These are phyloP conservation scores for Calonectria multiphialidica DNA, from an alignment of 2,329 filamentous ascomycete genomes.

Conservation along the genomic window DNA sequence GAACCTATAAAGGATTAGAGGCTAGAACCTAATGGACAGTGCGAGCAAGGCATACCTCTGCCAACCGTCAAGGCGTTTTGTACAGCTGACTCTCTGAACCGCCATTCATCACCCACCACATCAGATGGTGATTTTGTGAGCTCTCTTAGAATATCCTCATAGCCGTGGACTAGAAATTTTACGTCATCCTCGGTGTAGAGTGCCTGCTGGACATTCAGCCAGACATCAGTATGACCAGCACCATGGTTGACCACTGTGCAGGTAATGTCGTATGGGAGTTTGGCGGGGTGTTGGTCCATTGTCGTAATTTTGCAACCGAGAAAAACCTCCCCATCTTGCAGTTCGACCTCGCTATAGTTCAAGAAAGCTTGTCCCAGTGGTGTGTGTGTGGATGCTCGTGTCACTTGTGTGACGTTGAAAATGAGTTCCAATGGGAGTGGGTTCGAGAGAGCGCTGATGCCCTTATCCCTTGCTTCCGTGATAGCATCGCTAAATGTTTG, in stretches of 20 bases:
- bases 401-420: background rate
- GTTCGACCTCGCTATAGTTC: background rate
- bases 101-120: background rate
- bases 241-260: constrained; percentile 3
- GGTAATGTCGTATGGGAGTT: background rate
- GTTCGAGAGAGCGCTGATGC: background rate
- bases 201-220: background rate
- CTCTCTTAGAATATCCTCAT: background rate
- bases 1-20: background rate
- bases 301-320: constrained; percentile 6
- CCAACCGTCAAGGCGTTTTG: background rate
- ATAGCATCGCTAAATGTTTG: background rate
- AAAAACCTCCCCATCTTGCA: background rate
- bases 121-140: background rate
- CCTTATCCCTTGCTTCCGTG: background rate
- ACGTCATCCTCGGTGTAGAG: background rate
- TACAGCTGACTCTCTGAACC: background rate
- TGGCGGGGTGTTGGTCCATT: background rate
- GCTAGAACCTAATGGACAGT: too few species aligned
- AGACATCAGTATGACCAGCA: background rate
- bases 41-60: background rate
- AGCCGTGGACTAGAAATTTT: background rate
- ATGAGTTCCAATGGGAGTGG: constrained; percentile 2
- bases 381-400: background rate
- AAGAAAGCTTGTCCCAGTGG: background rate